Percentiles rank a stretch among this genome's conserved stretches.
phyloP scores from a whole-genome alignment of 768 basidiomycete genomes.

The Candolleomyces efflorescens region DNA sequence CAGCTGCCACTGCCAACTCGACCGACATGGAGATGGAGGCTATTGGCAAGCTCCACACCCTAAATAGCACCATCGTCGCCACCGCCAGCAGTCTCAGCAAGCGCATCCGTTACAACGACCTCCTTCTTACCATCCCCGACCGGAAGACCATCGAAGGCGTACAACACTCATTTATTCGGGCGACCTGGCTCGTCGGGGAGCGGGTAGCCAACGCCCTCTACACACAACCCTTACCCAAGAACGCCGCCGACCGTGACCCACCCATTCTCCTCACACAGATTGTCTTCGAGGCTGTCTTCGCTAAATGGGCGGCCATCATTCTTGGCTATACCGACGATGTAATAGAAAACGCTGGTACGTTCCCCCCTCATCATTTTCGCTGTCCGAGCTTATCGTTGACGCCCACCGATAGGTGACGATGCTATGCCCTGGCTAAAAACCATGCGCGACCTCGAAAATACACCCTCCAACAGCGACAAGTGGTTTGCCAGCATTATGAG shows the following conservation, averaged over 20 bases:
- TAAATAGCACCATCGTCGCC: slow-evolving; percentile 2
- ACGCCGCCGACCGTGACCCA: neutral
- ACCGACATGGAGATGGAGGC: neutral
- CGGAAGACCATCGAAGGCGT: slow-evolving; percentile 3
- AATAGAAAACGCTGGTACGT: neutral
- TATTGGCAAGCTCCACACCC: neutral
- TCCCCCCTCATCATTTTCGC: neutral
- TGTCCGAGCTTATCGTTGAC: neutral
- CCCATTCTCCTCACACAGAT: slow-evolving; percentile 5
- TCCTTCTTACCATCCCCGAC: slow-evolving; percentile 7
- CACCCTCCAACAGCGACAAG: slow-evolving; percentile 1
- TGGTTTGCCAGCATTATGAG: slow-evolving; percentile 7
- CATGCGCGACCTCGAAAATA: neutral
- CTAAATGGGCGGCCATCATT: slow-evolving; percentile 7
- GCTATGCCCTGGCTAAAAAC: neutral
- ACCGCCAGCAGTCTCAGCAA: slow-evolving; percentile 2
- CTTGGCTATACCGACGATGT: slow-evolving; percentile 2
- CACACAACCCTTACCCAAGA: slow-evolving; percentile 1
- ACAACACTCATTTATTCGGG: neutral
- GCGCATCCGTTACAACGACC: slow-evolving; percentile 7
- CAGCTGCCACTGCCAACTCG: neutral
- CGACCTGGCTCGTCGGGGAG: slow-evolving; percentile 8
- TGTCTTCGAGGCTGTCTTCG: slow-evolving; percentile 8
- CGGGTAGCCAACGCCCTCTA: neutral
- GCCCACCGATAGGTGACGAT: neutral